These are phyloP conservation scores for Excoecaria cochinchinensis DNA, from an alignment of 345 rosid genomes.

Conservation along the genomic window DNA sequence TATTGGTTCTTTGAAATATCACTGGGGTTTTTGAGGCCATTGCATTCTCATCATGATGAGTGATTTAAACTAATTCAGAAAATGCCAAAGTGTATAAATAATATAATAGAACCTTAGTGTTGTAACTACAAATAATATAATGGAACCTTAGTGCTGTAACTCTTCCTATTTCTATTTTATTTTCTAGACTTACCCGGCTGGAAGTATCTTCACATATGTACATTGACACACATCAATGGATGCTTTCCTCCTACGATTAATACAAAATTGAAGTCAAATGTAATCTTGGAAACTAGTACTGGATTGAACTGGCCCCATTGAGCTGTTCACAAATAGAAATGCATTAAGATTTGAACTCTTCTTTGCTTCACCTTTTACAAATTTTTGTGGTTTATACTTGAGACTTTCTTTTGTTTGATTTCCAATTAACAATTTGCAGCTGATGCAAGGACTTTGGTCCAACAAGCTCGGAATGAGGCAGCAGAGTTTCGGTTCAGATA, in stretches of 20 bases:
- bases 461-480: slow-evolving; percentile 98
- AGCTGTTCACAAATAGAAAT: not conserved
- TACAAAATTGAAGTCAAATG: not conserved
- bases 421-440: slow-evolving; percentile 46
- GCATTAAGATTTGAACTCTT: not conserved
- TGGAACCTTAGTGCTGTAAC: not conserved
- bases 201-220: not conserved
- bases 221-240: not conserved
- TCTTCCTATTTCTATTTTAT: not conserved
- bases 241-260: not conserved
- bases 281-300: not conserved
- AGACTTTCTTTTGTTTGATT: not conserved
- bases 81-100: not conserved
- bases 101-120: not conserved
- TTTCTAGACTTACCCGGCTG: not conserved
- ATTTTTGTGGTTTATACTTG: not conserved
- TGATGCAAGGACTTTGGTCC: slow-evolving; percentile 97
- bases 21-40: not conserved
- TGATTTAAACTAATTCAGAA: not conserved
- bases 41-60: not conserved
- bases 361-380: not conserved
- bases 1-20: not conserved
- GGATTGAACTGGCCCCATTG: not conserved
- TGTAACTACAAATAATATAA: not conserved
- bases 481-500: slow-evolving; percentile 94